Percentiles rank a stretch among this genome's conserved stretches.
Evolutionary conservation across 2,329 filamentous ascomycete genomes (phyloP).

Genomic region (Stagonosporopsis vannaccii): DNA sequence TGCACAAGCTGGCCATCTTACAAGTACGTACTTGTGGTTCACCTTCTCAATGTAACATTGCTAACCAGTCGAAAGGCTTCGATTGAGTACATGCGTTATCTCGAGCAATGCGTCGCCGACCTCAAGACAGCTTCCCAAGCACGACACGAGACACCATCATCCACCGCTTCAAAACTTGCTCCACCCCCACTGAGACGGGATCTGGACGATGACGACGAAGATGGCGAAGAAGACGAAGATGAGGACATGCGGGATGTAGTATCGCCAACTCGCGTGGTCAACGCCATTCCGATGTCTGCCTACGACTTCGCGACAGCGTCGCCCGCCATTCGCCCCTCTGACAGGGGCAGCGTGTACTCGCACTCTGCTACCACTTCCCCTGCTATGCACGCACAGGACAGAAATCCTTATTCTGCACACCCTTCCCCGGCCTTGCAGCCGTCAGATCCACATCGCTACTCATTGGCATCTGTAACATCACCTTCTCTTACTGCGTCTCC

Average conservation of each 20-base stretch:
- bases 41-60: neutral
- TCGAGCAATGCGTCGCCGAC: constrained; percentile 85
- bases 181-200: constrained; percentile 25
- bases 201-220: constrained; percentile 29
- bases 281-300: constrained; percentile 21
- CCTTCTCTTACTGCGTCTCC: constrained; percentile 47
- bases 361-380: constrained; percentile 52
- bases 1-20: constrained; percentile 96
- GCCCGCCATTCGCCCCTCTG: constrained; percentile 47
- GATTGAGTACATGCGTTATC: constrained; percentile 94
- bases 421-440: constrained; percentile 51
- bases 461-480: constrained; percentile 51
- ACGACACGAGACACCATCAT: constrained; percentile 37
- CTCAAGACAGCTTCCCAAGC: constrained; percentile 64
- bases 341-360: constrained; percentile 42
- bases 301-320: constrained; percentile 42
- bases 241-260: constrained; percentile 51
- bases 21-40: constrained; percentile 67
- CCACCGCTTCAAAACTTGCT: constrained; percentile 34
- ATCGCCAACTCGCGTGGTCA: constrained; percentile 33
- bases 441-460: constrained; percentile 58
- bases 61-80: constrained; percentile 70
- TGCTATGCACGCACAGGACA: constrained; percentile 49
- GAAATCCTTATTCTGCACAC: constrained; percentile 52
- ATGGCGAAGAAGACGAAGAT: constrained; percentile 58